Evolutionary conservation across 768 basidiomycete genomes (phyloP).

Genomic region (Russula sp.): DNA sequence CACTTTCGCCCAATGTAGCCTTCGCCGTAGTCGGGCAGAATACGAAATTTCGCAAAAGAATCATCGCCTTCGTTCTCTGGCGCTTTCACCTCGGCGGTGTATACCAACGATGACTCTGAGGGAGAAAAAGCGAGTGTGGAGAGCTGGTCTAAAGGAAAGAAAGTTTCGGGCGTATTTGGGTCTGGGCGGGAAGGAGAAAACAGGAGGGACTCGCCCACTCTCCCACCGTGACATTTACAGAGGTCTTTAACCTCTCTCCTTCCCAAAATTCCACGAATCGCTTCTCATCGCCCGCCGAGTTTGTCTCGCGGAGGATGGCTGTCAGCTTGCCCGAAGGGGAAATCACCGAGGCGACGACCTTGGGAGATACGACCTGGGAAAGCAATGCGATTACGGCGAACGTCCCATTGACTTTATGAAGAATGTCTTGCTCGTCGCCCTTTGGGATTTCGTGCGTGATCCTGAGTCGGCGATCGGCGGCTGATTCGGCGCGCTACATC

Average conservation of each 20-base stretch:
- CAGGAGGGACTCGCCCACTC: constrained; percentile 29
- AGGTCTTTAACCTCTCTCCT: constrained; percentile 28
- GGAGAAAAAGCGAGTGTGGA: constrained; percentile 26
- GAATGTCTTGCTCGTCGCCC: constrained; percentile 25
- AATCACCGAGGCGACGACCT: constrained; percentile 28
- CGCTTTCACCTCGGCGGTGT: constrained; percentile 27
- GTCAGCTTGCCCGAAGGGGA: constrained; percentile 32
- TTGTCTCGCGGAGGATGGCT: constrained; percentile 33
- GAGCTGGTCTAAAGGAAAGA: constrained; percentile 21
- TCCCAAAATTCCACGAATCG: constrained; percentile 36
- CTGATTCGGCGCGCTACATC: no score
- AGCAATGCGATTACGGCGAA: constrained; percentile 22
- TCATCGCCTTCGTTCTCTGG: constrained; percentile 22
- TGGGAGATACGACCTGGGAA: constrained; percentile 28
- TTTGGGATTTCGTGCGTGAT: constrained; percentile 26
- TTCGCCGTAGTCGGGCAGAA: constrained; percentile 8
- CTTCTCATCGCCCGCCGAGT: constrained; percentile 25
- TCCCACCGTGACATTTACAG: constrained; percentile 31
- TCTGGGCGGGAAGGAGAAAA: no score
- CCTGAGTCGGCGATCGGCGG: no score
- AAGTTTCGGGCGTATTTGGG: not conserved
- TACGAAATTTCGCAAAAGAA: constrained; percentile 25
- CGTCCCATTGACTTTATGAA: constrained; percentile 21
- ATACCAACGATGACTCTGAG: constrained; percentile 27
- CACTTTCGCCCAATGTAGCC: no score